Percentiles rank a stretch among this genome's conserved stretches.
These are phyloP conservation scores for Fraxinus latifolia DNA, from an alignment of 305 asterid species.

Conservation along the genomic window DNA sequence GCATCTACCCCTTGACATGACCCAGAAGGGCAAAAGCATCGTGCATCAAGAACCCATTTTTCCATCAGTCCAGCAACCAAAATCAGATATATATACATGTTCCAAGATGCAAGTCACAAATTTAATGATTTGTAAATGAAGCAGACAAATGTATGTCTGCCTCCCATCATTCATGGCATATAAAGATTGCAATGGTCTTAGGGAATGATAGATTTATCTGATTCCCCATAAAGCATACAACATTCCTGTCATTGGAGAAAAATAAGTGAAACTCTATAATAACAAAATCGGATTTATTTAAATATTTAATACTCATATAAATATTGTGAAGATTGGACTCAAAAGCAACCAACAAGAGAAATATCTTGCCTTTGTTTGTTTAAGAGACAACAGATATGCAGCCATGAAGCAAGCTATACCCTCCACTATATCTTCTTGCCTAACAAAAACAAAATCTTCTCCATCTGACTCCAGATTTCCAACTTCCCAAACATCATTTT, in stretches of 20 bases:
- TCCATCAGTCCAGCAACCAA: neutral
- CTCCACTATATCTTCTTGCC: constrained; percentile 94
- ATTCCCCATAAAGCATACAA: neutral
- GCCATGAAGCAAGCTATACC: constrained; percentile 98
- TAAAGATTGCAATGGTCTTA: neutral
- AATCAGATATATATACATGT: neutral
- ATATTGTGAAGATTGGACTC: constrained; percentile 5
- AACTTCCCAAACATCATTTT: constrained; percentile 88
- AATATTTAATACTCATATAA: neutral
- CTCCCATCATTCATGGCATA: neutral
- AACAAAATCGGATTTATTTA: neutral
- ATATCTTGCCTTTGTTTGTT: constrained; percentile 72
- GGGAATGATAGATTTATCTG: neutral
- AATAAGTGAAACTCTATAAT: neutral
- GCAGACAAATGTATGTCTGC: neutral
- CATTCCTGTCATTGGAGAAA: neutral
- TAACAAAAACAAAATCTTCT: constrained; percentile 84
- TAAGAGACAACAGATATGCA: constrained; percentile 76
- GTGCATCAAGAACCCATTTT: neutral
- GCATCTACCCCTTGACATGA: neutral
- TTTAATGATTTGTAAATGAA: neutral
- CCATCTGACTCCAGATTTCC: constrained; percentile 52
- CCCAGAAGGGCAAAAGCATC: neutral
- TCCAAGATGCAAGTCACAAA: neutral
- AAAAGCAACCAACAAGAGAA: constrained; percentile 5